These are phyloP conservation scores for Tetrapisispora iriomotensis DNA, from an alignment of 805 yeast species.

Conservation along the genomic window DNA sequence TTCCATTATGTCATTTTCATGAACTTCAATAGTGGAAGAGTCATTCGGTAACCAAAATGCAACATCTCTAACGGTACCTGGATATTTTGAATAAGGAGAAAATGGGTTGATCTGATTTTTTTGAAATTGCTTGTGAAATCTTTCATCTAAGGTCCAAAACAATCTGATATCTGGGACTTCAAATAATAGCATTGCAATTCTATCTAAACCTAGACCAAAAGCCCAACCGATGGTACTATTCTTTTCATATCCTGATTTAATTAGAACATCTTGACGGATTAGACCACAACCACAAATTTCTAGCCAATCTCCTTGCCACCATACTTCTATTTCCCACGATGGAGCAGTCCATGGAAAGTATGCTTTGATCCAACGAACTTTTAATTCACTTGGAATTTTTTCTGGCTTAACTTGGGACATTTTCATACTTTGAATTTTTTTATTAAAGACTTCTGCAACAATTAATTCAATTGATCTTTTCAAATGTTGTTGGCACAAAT, in stretches of 20 bases:
- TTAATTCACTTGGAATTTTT: constrained; percentile 48
- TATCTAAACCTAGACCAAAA: constrained; percentile 89
- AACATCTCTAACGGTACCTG: constrained; percentile 76
- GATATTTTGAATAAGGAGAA: constrained; percentile 84
- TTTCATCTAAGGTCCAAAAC: constrained; percentile 78
- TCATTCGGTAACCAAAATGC: constrained; percentile 81
- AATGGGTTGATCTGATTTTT: constrained; percentile 60
- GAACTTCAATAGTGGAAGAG: constrained; percentile 35
- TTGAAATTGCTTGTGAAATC: constrained; percentile 66
- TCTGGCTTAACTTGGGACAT: constrained; percentile 36
- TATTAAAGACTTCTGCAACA: constrained; percentile 70
- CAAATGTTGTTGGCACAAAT: constrained; percentile 62
- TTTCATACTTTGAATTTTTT: constrained; percentile 21
- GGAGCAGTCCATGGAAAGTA: constrained; percentile 98
- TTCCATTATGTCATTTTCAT: constrained; percentile 91
- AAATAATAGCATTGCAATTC: constrained; percentile 91
- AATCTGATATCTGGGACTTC: constrained; percentile 92
- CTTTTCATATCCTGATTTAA: constrained; percentile 54
- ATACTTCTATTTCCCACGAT: constrained; percentile 95
- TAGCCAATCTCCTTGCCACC: constrained; percentile 98
- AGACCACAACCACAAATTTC: constrained; percentile 96
- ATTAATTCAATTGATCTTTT: constrained; percentile 78
- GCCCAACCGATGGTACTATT: constrained; percentile 84
- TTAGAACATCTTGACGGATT: constrained; percentile 66
- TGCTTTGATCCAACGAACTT: constrained; percentile 89